These are phyloP conservation scores for Calvatia gigantea DNA, from an alignment of 768 basidiomycete genomes.

Conservation along the genomic window DNA sequence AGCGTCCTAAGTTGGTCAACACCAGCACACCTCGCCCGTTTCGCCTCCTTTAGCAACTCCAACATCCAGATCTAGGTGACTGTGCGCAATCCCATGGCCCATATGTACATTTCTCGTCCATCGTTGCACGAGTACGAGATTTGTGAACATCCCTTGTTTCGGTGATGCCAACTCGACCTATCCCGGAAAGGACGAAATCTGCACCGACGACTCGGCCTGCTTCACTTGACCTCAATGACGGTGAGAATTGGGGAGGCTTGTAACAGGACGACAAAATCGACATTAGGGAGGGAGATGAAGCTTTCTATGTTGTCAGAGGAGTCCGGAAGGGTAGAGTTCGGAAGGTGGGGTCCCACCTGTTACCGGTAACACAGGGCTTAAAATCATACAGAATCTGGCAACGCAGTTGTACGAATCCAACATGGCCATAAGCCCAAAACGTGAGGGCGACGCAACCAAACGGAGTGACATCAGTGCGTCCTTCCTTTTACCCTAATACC, in stretches of 20 bases:
- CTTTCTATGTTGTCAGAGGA: conserved; percentile 76
- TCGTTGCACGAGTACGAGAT: conserved; percentile 79
- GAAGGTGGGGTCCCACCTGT: conserved; percentile 54
- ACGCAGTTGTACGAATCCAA: neutral
- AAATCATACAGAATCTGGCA: neutral
- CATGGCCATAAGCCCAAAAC: neutral
- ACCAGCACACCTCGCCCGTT: no score
- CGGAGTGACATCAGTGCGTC: conserved; percentile 14
- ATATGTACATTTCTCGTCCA: conserved; percentile 87
- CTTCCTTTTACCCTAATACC: neutral
- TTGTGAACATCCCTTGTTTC: conserved; percentile 67
- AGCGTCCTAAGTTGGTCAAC: no score
- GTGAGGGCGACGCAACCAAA: neutral
- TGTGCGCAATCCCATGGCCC: conserved; percentile 65
- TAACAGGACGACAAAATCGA: conserved; percentile 56
- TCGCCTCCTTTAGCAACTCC: neutral
- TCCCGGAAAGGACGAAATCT: conserved; percentile 52
- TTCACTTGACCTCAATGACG: conserved; percentile 44
- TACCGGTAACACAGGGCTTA: no score
- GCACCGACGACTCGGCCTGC: conserved; percentile 63
- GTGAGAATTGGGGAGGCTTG: conserved; percentile 25
- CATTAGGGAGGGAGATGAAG: conserved; percentile 90
- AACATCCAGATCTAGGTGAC: conserved; percentile 21
- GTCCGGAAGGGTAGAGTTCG: conserved; percentile 70
- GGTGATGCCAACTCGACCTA: neutral